phyloP scores from a whole-genome alignment of 1,139 yeast genomes.

The Nadsonia starkeyi-henricii region DNA sequence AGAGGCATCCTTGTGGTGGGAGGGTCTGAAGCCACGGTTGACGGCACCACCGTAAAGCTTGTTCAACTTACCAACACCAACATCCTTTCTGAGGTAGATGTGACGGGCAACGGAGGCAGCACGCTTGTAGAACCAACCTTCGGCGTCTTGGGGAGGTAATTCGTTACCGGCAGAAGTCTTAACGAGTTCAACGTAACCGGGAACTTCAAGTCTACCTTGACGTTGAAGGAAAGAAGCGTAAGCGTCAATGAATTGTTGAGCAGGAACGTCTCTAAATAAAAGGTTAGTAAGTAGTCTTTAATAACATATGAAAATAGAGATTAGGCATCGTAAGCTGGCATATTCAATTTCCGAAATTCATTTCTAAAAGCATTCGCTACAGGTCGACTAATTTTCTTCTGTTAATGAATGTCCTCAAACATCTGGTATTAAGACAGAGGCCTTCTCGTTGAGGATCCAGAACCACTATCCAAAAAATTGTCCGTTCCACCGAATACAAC shows the following conservation, averaged over 20 bases:
- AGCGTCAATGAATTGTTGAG: conserved; percentile 98
- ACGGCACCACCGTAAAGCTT: conserved; percentile 98
- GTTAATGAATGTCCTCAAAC: no score
- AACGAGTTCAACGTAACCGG: conserved; percentile 99
- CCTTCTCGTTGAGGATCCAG: no score
- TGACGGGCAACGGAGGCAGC: conserved; percentile 99
- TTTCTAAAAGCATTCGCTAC: no score
- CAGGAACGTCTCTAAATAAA: conserved; percentile 75
- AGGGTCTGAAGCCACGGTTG: conserved; percentile 99
- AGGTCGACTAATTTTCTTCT: no score
- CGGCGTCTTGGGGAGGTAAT: conserved; percentile 99
- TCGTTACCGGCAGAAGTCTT: conserved; percentile 98
- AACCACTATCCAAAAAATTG: no score
- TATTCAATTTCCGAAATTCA: background rate
- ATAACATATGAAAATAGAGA: background rate
- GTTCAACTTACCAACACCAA: conserved; percentile 99
- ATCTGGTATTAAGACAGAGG: no score
- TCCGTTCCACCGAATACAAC: no score
- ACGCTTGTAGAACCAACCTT: conserved; percentile 99
- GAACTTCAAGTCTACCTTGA: conserved; percentile 99
- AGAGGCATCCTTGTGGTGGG: conserved; percentile 97
- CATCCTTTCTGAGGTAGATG: conserved; percentile 98
- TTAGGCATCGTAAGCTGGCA: background rate
- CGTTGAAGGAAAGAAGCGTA: conserved; percentile 99
- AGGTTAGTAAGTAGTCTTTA: conserved; percentile 3